A percentile compares a stretch with the other conserved stretches of the same genome.
Evolutionary conservation across 1,284 basidiomycete genomes (phyloP).

Genomic region (Cryptococcus maquisensis): DNA sequence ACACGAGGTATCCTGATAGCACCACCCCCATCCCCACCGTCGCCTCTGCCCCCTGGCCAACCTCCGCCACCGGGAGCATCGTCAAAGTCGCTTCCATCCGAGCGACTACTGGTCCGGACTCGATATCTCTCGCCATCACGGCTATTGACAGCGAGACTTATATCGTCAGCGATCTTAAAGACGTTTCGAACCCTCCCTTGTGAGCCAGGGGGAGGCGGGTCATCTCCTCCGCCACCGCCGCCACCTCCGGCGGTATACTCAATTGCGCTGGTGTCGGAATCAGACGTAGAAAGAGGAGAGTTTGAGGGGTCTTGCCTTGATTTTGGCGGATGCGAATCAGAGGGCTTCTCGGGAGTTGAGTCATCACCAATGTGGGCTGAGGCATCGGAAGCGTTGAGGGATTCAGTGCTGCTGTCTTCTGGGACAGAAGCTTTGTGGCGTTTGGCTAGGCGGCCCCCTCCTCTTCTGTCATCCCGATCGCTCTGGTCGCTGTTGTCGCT

Average conservation of each 20-base stretch:
- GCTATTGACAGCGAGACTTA: neutral
- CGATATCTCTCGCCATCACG: neutral
- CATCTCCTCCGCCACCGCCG: neutral
- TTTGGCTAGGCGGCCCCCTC: neutral
- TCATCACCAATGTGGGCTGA: too few species aligned
- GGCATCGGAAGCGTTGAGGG: too few species aligned
- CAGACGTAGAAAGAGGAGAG: too few species aligned
- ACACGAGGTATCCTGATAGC: neutral
- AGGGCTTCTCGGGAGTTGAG: too few species aligned
- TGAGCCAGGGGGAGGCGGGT: neutral
- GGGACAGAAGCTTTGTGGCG: too few species aligned
- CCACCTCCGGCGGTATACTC: neutral
- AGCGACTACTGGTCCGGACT: neutral
- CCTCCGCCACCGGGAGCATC: neutral
- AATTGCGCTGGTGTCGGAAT: neutral
- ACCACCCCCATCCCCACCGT: neutral
- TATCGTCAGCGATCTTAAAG: neutral
- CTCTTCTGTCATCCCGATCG: neutral
- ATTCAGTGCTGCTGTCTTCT: too few species aligned
- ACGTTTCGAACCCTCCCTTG: neutral
- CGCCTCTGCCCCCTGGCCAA: neutral
- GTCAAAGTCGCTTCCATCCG: neutral
- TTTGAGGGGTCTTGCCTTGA: too few species aligned
- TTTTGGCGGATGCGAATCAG: too few species aligned
- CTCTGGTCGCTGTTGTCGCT: neutral